Evolutionary conservation across 768 basidiomycete genomes (phyloP).

Genomic region (Phallus indusiatus): DNA sequence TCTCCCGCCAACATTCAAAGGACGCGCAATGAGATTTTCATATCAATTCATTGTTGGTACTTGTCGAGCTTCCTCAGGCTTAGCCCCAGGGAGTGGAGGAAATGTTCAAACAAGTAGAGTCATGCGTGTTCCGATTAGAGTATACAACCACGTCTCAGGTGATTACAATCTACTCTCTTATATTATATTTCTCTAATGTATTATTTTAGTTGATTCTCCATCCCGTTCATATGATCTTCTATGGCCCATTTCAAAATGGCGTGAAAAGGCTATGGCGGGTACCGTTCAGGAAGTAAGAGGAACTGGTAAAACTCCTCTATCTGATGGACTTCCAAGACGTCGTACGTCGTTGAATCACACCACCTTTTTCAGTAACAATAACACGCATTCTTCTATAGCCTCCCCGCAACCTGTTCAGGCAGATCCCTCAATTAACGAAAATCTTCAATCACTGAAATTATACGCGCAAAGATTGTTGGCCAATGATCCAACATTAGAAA

Average conservation of each 20-base stretch:
- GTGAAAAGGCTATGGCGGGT: conserved; percentile 21
- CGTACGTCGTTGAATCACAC: too few species aligned
- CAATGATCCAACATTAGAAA: neutral
- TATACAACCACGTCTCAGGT: conserved; percentile 87
- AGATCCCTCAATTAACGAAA: neutral
- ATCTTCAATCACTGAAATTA: neutral
- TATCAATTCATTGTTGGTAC: conserved; percentile 89
- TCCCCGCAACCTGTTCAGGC: neutral
- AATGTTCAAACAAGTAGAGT: conserved; percentile 55
- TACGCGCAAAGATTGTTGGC: neutral
- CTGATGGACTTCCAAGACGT: neutral
- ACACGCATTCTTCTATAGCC: neutral
- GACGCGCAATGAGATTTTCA: conserved; percentile 73
- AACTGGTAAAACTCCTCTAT: neutral
- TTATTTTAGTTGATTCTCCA: conserved; percentile 34
- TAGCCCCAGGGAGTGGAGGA: conserved; percentile 15
- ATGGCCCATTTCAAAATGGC: conserved; percentile 53
- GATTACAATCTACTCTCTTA: conserved; percentile 16
- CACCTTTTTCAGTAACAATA: neutral
- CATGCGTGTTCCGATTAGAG: conserved; percentile 84
- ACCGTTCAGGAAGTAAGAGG: conserved; percentile 15
- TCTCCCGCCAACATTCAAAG: conserved; percentile 86
- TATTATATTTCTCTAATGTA: neutral
- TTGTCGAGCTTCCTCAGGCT: conserved; percentile 41
- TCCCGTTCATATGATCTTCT: conserved; percentile 72